These are phyloP conservation scores for Candida tibetensis DNA, from an alignment of 805 yeast genomes.

Conservation along the genomic window DNA sequence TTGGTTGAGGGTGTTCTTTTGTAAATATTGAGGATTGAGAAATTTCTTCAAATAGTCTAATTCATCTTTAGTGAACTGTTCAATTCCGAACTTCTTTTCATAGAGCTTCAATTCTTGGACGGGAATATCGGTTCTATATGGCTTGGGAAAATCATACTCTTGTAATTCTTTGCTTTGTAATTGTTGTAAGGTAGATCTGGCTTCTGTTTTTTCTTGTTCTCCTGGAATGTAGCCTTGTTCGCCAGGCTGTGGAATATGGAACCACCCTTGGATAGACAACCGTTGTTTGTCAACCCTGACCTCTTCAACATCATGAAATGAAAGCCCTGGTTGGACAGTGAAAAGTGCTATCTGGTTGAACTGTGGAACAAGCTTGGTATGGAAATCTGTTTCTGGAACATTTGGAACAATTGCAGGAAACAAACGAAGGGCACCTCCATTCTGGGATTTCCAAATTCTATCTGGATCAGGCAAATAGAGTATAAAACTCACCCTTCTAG, in stretches of 20 bases:
- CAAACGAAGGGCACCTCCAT: slow-evolving; percentile 89
- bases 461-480: slow-evolving; percentile 92
- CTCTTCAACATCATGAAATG: slow-evolving; percentile 98
- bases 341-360: slow-evolving; percentile 96
- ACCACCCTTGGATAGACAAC: slow-evolving; percentile 97
- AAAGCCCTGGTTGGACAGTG: slow-evolving; percentile 92
- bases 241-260: slow-evolving; percentile 92
- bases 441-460: slow-evolving; percentile 80
- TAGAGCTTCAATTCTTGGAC: slow-evolving; percentile 36
- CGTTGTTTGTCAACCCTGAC: slow-evolving; percentile 89
- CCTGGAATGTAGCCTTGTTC: slow-evolving; percentile 83
- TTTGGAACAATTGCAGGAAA: slow-evolving; percentile 86
- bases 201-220: slow-evolving; percentile 76
- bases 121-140: slow-evolving; percentile 43
- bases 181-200: slow-evolving; percentile 73
- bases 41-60: slow-evolving; percentile 48
- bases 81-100: slow-evolving; percentile 16
- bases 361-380: slow-evolving; percentile 75
- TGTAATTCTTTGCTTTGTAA: slow-evolving; percentile 72
- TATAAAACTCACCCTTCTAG: slow-evolving; percentile 89
- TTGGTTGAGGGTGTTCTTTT: slow-evolving; percentile 26
- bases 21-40: slow-evolving; percentile 52
- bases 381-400: slow-evolving; percentile 79
- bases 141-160: slow-evolving; percentile 81
- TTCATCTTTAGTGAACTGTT: slow-evolving; percentile 37